phyloP scores from a whole-genome alignment of 169 alveolate species.

The Miamiensis avidus region DNA sequence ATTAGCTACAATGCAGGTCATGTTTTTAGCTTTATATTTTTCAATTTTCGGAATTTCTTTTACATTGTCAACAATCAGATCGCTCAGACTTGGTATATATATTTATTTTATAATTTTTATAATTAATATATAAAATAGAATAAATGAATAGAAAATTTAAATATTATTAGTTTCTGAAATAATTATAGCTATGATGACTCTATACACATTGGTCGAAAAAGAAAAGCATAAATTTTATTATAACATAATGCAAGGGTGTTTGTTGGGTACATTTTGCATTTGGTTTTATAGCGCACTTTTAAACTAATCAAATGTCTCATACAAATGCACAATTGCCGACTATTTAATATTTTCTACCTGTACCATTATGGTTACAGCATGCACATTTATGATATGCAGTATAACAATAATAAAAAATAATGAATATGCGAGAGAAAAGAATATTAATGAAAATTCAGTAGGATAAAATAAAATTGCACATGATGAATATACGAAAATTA shows the following conservation, averaged over 20 bases:
- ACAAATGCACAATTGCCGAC: neutral
- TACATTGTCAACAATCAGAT: neutral
- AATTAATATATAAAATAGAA: too few relatives aligned
- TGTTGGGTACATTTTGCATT: neutral
- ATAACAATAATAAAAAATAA: too few relatives aligned
- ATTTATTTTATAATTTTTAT: too few relatives aligned
- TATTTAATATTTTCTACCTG: neutral
- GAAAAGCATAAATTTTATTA: neutral
- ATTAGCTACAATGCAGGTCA: neutral
- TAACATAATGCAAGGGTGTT: neutral
- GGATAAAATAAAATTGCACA: neutral
- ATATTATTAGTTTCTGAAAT: neutral
- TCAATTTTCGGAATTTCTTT: neutral
- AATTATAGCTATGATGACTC: neutral
- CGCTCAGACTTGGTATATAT: neutral
- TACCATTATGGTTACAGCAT: neutral
- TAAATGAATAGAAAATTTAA: neutral
- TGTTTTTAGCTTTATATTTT: too few relatives aligned
- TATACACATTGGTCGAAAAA: neutral
- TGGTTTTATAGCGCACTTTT: neutral
- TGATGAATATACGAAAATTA: neutral
- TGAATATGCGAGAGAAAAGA: neutral
- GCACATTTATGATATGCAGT: neutral
- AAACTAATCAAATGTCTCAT: neutral
- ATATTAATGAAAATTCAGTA: neutral